Evolutionary conservation across 2,329 filamentous ascomycete species (phyloP), one percentile per base, ranked within the genome.

Genomic region (Ceratocystis papillata): DNA sequence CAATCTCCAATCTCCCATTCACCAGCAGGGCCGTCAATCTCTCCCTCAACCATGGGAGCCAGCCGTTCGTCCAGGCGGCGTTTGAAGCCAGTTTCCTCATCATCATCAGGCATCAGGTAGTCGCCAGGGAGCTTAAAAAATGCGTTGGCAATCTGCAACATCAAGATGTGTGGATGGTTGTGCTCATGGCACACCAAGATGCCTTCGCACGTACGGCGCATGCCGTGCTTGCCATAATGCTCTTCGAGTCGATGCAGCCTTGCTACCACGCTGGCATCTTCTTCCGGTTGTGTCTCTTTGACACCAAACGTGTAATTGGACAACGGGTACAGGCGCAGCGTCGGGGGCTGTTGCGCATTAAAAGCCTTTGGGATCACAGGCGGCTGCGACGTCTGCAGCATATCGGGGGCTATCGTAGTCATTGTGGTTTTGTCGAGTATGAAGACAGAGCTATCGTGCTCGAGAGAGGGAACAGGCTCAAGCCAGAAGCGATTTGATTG

Each of bases 231-330:
- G 37, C 84, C 81, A 76, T 96, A 99, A 77, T 99, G 92, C 75
- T 97, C 92, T 75, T 97, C 91, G n/a, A 99, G 82, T 7, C 94
- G 87, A 79, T 93, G 92, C 70, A 99, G 80, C 1, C 94, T 88
- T 66, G 94, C 92, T 67, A 96, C 84, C 1, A 99, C 94, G 0
- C 91, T 96, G 0, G 93, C 92, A 73, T 99, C 94, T 77, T 99
- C 94, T 77, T 99, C 94, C 1, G 93, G 94, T 75, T 99, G 94
- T 25, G 89, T 95, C 79, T 97, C 94, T 78, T 99, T 99, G 68
- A 95, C 96, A 69, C 93, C 93, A 73, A 99, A 97, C 28, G 94
- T 97, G 81, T 99, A 99, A 81, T 97, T 99, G 71, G 91, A 96
- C 62, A 99, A 83, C 44, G 94, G 94, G 74, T 92, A 97, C 30